Conservation (phyloP, 352 stramenopile species). For the Phytophthora pisi region DNA sequence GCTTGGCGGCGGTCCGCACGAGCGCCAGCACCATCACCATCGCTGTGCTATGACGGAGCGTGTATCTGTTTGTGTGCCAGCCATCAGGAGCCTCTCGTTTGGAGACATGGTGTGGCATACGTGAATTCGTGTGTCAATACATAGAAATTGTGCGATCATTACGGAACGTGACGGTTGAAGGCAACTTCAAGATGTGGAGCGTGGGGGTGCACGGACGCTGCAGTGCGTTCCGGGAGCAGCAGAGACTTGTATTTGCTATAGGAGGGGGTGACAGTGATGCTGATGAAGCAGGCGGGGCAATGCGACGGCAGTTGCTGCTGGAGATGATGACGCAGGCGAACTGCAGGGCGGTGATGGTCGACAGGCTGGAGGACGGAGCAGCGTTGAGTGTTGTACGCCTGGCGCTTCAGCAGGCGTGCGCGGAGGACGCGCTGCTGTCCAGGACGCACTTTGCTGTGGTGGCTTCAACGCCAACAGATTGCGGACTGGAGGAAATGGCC, state of each 20-base stretch:
- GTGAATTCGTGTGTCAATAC: slow-evolving; percentile 8
- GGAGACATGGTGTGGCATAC: slow-evolving; percentile 7
- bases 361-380: slow-evolving; percentile 33
- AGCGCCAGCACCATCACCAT: slow-evolving; percentile 51
- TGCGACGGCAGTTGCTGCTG: slow-evolving; percentile 34
- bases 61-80: slow-evolving; percentile 24
- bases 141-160: neutral
- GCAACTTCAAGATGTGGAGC: slow-evolving; percentile 57
- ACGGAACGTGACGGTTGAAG: slow-evolving; percentile 12
- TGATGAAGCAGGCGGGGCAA: neutral
- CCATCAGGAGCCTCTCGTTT: slow-evolving; percentile 32
- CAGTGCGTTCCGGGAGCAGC: slow-evolving; percentile 43
- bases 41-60: neutral
- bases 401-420: slow-evolving; percentile 32
- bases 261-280: slow-evolving; percentile 16
- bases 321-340: slow-evolving; percentile 36
- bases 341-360: slow-evolving; percentile 47
- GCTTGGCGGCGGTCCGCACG: slow-evolving; percentile 51
- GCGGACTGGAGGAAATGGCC: slow-evolving; percentile 21
- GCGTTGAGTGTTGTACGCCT: slow-evolving; percentile 34
- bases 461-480: slow-evolving; percentile 29
- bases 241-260: slow-evolving; percentile 63
- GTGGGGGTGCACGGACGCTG: slow-evolving; percentile 38
- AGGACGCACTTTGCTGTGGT: slow-evolving; percentile 39
- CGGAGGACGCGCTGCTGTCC: slow-evolving; percentile 37